Percentiles rank a stretch among this genome's conserved stretches.
phyloP scores from a whole-genome alignment of 768 basidiomycete genomes.

The Phlebiopsis flavidoalba region DNA sequence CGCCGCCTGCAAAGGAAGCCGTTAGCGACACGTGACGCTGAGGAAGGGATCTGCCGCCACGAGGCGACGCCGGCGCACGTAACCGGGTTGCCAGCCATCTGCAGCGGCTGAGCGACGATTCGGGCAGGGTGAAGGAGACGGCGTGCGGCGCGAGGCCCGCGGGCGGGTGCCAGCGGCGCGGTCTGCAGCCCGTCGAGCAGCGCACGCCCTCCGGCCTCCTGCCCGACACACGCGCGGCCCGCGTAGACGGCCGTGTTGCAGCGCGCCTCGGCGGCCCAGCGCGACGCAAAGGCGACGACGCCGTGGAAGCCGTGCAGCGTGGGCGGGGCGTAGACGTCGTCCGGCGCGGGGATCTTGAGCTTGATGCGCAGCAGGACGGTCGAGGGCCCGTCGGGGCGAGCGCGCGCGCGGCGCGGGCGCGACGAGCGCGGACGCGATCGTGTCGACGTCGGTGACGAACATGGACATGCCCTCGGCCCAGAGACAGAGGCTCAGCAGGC shows the following conservation, averaged over 20 bases:
- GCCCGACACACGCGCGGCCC: constrained; percentile 43
- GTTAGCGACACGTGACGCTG: background rate
- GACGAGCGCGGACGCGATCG: constrained; percentile 30
- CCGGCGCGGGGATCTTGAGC: constrained; percentile 50
- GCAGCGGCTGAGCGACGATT: constrained; percentile 60
- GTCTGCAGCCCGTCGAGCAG: constrained; percentile 32
- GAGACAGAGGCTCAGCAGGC: constrained; percentile 41
- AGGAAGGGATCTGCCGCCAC: constrained; percentile 4
- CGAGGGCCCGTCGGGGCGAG: constrained; percentile 28
- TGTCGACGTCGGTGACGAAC: constrained; percentile 54
- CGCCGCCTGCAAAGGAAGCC: constrained; percentile 31
- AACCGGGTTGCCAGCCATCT: constrained; percentile 70
- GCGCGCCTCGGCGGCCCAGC: constrained; percentile 51
- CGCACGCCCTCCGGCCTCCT: constrained; percentile 53
- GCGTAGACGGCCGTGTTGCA: constrained; percentile 60
- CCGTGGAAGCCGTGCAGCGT: constrained; percentile 62
- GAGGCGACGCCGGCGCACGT: constrained; percentile 26
- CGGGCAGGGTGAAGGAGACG: constrained; percentile 56
- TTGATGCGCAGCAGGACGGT: constrained; percentile 51
- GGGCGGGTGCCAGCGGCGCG: constrained; percentile 2
- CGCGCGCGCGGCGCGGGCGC: constrained; percentile 28
- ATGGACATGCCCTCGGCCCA: constrained; percentile 69
- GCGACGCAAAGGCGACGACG: constrained; percentile 46
- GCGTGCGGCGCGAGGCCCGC: constrained; percentile 36
- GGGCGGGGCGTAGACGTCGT: constrained; percentile 46